A percentile compares a stretch with the other conserved stretches of the same genome.
phyloP scores from a whole-genome alignment of 2,329 filamentous ascomycete species.

The Penicillium verrucosum region DNA sequence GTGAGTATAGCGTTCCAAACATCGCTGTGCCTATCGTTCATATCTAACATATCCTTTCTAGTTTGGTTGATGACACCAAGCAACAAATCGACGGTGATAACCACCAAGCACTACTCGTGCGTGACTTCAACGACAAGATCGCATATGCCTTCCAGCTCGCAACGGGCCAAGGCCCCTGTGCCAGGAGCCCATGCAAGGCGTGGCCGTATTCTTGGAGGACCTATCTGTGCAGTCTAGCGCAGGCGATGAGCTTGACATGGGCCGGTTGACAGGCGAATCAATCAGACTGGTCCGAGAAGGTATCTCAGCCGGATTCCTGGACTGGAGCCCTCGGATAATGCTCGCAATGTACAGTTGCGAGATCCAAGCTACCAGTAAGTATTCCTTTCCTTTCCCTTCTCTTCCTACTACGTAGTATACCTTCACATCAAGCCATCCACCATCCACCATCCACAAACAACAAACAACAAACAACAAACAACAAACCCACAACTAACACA shows the following conservation, averaged over 20 bases:
- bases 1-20: slow-evolving; percentile 46
- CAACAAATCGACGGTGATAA: slow-evolving; percentile 27
- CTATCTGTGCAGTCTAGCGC: slow-evolving; percentile 58
- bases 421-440: neutral
- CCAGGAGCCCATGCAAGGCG: slow-evolving; percentile 86
- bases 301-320: slow-evolving; percentile 82
- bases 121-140: slow-evolving; percentile 84
- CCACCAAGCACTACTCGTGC: slow-evolving; percentile 42
- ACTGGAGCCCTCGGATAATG: slow-evolving; percentile 94
- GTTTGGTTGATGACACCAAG: slow-evolving; percentile 39
- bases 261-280: slow-evolving; percentile 84
- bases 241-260: slow-evolving; percentile 57
- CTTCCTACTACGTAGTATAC: neutral
- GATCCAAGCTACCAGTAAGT: slow-evolving; percentile 84
- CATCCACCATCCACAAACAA: too few species aligned
- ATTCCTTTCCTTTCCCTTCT: slow-evolving; percentile 9
- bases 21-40: neutral
- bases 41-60: slow-evolving; percentile 12
- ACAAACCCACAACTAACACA: slow-evolving; percentile 12
- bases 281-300: slow-evolving; percentile 83
- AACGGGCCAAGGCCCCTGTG: slow-evolving; percentile 82
- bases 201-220: slow-evolving; percentile 86
- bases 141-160: slow-evolving; percentile 91
- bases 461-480: neutral
- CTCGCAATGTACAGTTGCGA: slow-evolving; percentile 98